Evolutionary conservation across 2,329 filamentous ascomycete genomes (phyloP).

Genomic region (Pseudocercospora eumusae): DNA sequence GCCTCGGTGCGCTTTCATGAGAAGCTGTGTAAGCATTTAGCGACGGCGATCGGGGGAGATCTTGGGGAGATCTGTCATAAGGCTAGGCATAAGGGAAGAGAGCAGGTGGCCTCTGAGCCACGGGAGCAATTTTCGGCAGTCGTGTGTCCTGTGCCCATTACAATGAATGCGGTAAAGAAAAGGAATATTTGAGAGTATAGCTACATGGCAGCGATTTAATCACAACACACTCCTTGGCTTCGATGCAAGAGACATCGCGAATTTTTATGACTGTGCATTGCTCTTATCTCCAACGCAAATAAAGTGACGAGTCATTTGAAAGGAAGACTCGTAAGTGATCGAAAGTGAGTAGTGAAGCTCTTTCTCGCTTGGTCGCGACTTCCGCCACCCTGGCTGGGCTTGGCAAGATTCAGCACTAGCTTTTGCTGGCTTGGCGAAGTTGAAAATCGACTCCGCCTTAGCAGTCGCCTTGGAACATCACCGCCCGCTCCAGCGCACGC

Average conservation of each 20-base stretch:
- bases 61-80: slow-evolving; percentile 13
- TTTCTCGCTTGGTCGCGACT: slow-evolving; percentile 6
- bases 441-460: background rate
- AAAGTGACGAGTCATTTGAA: slow-evolving; percentile 1
- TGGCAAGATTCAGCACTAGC: slow-evolving; percentile 4
- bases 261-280: slow-evolving; percentile 6
- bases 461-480: background rate
- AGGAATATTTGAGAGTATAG: slow-evolving; percentile 17
- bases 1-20: slow-evolving; percentile 7
- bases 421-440: slow-evolving; percentile 7
- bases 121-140: slow-evolving; percentile 14
- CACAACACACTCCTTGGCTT: slow-evolving; percentile 20
- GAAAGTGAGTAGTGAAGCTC: background rate
- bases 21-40: slow-evolving; percentile 28
- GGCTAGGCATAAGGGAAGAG: background rate
- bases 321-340: background rate
- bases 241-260: slow-evolving; percentile 14
- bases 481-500: slow-evolving; percentile 14
- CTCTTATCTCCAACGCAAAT: background rate
- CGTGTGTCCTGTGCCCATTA: slow-evolving; percentile 14
- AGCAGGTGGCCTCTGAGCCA: slow-evolving; percentile 3
- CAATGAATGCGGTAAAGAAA: slow-evolving; percentile 7
- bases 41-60: slow-evolving; percentile 27
- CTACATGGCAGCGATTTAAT: slow-evolving; percentile 19
- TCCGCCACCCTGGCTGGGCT: background rate